Evolutionary conservation across 805 yeast genomes (phyloP).

Genomic region (Candida alai): DNA sequence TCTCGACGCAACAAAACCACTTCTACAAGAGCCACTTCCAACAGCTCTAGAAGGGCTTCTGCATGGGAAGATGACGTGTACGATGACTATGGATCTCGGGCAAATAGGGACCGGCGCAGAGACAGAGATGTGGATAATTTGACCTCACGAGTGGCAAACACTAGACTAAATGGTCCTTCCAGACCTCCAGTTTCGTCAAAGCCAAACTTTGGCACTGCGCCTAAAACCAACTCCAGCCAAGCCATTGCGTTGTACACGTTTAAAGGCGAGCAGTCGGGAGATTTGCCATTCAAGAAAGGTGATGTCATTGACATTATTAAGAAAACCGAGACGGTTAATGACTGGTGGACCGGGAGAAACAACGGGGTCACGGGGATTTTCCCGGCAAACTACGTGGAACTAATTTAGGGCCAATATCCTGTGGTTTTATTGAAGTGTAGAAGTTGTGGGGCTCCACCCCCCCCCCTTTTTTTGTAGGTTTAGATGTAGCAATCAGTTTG

Average conservation of each 20-base stretch:
- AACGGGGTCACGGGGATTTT: constrained; percentile 87
- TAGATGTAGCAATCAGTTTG: too few species aligned
- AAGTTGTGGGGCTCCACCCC: too few species aligned
- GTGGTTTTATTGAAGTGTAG: too few species aligned
- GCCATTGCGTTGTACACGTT: constrained; percentile 89
- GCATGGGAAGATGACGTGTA: constrained; percentile 88
- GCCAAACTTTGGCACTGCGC: constrained; percentile 36
- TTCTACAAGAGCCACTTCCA: constrained; percentile 17
- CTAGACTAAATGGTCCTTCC: constrained; percentile 26
- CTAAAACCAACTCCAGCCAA: constrained; percentile 51
- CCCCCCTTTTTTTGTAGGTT: too few species aligned
- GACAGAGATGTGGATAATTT: constrained; percentile 33
- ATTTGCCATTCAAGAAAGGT: constrained; percentile 88
- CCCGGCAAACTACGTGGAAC: constrained; percentile 95
- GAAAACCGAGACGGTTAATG: constrained; percentile 84
- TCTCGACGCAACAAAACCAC: constrained; percentile 26
- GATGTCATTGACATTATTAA: constrained; percentile 85
- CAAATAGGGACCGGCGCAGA: constrained; percentile 19
- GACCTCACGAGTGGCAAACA: constrained; percentile 30
- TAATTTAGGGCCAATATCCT: too few species aligned
- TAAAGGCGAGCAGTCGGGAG: constrained; percentile 92
- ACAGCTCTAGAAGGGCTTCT: constrained; percentile 13
- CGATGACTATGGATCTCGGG: constrained; percentile 58
- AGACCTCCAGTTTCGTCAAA: constrained; percentile 39
- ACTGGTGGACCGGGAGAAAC: constrained; percentile 97